Percentiles rank a stretch among this genome's conserved stretches.
Conservation (phyloP, 129 eudicot genomes). For the Flaveria ramosissima region DNA sequence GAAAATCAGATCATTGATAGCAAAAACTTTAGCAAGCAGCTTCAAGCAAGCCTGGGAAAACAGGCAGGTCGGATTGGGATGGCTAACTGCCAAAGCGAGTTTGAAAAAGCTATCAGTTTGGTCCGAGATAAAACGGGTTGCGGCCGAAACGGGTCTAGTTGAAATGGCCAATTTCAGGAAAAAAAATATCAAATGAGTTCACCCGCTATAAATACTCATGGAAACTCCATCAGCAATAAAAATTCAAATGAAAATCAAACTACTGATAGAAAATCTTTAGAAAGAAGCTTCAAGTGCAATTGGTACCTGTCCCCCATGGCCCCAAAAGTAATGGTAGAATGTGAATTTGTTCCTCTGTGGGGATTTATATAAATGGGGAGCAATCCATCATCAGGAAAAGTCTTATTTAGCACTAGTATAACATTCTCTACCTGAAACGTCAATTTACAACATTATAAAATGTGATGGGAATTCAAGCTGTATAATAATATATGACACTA, state of each 20-base stretch:
- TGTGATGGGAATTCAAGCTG: neutral
- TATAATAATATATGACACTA: constrained; percentile 5
- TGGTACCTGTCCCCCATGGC: constrained; percentile 99
- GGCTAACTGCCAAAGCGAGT: neutral
- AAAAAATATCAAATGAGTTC: neutral
- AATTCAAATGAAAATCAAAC: constrained; percentile 4
- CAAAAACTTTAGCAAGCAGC: constrained; percentile 4
- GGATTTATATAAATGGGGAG: constrained; percentile 92
- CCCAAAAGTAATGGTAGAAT: constrained; percentile 95
- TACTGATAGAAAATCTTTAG: neutral
- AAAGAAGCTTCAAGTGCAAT: neutral
- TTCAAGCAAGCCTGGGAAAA: neutral
- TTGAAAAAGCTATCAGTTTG: neutral
- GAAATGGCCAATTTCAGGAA: neutral
- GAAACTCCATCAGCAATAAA: constrained; percentile 58
- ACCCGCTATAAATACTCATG: constrained; percentile 60
- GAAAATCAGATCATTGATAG: neutral
- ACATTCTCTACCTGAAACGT: constrained; percentile 83
- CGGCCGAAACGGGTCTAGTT: neutral
- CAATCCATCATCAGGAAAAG: constrained; percentile 90
- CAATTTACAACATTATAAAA: neutral
- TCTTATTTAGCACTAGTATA: constrained; percentile 79
- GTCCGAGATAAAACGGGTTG: neutral
- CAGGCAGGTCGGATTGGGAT: neutral
- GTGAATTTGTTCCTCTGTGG: constrained; percentile 67